Evolutionary conservation across 768 basidiomycete genomes (phyloP).

Genomic region (Butyriboletus loyo): DNA sequence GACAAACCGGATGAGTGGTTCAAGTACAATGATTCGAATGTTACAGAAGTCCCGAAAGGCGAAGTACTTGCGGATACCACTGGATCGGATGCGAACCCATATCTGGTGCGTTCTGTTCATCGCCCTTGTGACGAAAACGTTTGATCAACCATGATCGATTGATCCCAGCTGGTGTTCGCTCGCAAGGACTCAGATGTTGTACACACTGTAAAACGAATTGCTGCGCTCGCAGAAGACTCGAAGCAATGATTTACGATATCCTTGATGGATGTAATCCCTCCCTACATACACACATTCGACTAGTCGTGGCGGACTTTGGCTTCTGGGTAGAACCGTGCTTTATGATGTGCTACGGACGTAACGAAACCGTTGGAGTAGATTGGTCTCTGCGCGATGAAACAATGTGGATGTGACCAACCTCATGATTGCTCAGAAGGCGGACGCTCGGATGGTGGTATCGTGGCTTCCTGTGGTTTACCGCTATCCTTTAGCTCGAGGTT

Average conservation of each 20-base stretch:
- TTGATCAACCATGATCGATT: slow-evolving; percentile 5
- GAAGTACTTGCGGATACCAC: slow-evolving; percentile 90
- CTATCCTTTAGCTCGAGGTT: slow-evolving; percentile 35
- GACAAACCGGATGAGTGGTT: slow-evolving; percentile 82
- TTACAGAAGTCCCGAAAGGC: slow-evolving; percentile 69
- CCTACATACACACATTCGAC: slow-evolving; percentile 10
- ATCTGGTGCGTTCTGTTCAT: slow-evolving; percentile 57
- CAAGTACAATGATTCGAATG: slow-evolving; percentile 94
- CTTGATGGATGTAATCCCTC: slow-evolving; percentile 18
- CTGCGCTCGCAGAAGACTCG: slow-evolving; percentile 23
- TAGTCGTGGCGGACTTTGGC: slow-evolving; percentile 6
- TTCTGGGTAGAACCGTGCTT: slow-evolving; percentile 15
- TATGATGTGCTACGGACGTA: not conserved
- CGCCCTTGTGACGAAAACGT: not conserved
- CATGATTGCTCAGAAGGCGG: slow-evolving; percentile 1
- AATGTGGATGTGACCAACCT: slow-evolving; percentile 12
- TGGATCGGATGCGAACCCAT: slow-evolving; percentile 88
- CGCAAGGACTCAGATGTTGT: slow-evolving; percentile 76
- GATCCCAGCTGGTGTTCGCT: slow-evolving; percentile 74
- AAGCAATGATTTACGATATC: slow-evolving; percentile 31
- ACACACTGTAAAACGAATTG: slow-evolving; percentile 73
- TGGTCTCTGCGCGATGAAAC: not conserved
- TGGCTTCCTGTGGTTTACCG: not conserved
- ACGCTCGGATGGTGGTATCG: not conserved
- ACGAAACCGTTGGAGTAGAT: not conserved